Evolutionary conservation across 2,329 filamentous ascomycete genomes (phyloP), one percentile per base, ranked within the genome.

Genomic region (Aspergillus caelatus): DNA sequence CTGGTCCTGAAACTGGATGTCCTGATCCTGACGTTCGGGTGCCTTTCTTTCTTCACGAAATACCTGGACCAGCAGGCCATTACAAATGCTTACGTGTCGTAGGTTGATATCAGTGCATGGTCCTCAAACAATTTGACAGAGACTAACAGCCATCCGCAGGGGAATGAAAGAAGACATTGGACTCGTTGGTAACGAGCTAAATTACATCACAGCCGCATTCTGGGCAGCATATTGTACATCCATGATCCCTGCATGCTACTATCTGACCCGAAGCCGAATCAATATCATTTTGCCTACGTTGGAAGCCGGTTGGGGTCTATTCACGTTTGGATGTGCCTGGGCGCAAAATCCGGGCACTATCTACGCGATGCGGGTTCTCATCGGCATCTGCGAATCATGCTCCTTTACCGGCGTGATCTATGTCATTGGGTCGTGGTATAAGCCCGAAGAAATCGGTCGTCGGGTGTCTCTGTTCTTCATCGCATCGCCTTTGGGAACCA

Each of bases 1-100:
- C 76, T 85, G 30, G 75, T 84, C 16, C 72, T 81, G 61, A 84
- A 84, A 68, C 75, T 48, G 45, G 83, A 84, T 65, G 79, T 79
- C 69, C 82, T 82, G 57, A 73, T 84, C 67, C 65, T 78, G 1
- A 68, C 71, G 9, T 80, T 78, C 62, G 76, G 74, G 2, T 84
- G 82, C 54, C 69, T 84, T 3, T 79, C 75, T 21, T 83, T 77
- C 62, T 84, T 83, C 62, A 75, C 81, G 61, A 84, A 84, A 63
- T 72, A 75, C 70, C 77, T 83, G 8, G 81, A 83, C 14, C 45
- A 48, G 45, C 45, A 28, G 14, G 45, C 45, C 23, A 48, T 28
- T 9, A 48, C 45, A 3, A 48, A 48, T 48, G 45, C 45, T 26
- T 48, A 48, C 53, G 68, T 74, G 12, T 70, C 68, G 58, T 64